Base-by-base conservation (phyloP, 1,284 basidiomycete species). In the Pseudomicrostroma phylloplanum region DNA sequence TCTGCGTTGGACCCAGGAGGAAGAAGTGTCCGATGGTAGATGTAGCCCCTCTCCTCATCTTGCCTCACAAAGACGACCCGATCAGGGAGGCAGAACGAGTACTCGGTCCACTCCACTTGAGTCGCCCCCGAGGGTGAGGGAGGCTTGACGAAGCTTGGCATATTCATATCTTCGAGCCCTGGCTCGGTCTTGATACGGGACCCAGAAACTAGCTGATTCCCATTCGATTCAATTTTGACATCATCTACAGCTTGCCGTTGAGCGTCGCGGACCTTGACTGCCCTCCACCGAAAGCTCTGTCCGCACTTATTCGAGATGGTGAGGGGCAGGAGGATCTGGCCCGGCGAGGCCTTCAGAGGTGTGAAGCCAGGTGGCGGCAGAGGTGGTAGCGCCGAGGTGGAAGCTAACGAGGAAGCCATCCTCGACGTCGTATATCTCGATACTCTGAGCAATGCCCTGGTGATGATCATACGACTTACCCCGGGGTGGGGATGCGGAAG, bases 301-400 rank as follows among this genome's bases (percentile, higher is more conserved):
- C 77, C 77, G 54, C 76, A 79, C 53, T 74, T 72, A 63, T 77
- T 74, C 12, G 74, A 75, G 1, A 79, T 61, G 13, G 73, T 77
- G 15, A 78, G 62, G 6, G 71, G 69, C 9, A 79, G 72, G 3
- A 70, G 62, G 54, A 69, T 61, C 56, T 76, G 71, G 11, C 36
- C 41, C 0, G 65, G 43, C 3, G 67, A 63, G 1, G 64, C 68
- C 30, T 60, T 39, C 3, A 73, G 51, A 0, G 65, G 30, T 1
- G 60, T 26, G 54, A 69, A 74, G 59, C 71, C 71, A 0, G 62
- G 36, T 0, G 72, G 72, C 4, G 72, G 67, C 15, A 66, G 49
- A 2, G 72, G 66, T 21, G 43, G 54, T 13, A 43, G 56, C 12
- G 54, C 26, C 17, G 54, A 30, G 1, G 25, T 23, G n/a, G 51